Percentiles rank a stretch among this genome's conserved stretches.
These are phyloP conservation scores for Posidonia oceanica DNA, from an alignment of 116 monocot genomes.

Conservation along the genomic window DNA sequence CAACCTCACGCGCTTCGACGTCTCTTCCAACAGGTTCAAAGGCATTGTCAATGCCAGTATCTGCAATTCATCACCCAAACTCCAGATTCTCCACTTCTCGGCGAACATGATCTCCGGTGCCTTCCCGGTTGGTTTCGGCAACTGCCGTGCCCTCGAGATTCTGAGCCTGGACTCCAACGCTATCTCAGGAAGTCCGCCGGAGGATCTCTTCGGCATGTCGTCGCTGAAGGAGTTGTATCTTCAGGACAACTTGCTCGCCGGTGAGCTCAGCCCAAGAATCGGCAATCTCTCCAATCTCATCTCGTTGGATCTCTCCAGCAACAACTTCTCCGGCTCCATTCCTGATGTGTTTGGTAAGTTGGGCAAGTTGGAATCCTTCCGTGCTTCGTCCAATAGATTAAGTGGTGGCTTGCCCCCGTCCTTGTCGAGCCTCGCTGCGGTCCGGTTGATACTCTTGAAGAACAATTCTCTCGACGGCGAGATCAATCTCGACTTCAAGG, in stretches of 20 bases:
- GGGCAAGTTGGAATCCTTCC: constrained; percentile 33
- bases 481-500: constrained; percentile 44
- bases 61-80: constrained; percentile 23
- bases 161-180: constrained; percentile 36
- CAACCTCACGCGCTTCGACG: constrained; percentile 36
- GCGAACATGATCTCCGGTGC: constrained; percentile 38
- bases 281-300: constrained; percentile 62
- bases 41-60: constrained; percentile 30
- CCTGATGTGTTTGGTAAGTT: constrained; percentile 35
- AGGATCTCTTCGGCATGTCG: constrained; percentile 53
- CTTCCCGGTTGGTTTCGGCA: constrained; percentile 56
- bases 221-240: constrained; percentile 31
- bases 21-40: constrained; percentile 43
- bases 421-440: constrained; percentile 30
- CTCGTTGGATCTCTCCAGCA: constrained; percentile 55
- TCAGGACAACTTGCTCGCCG: constrained; percentile 41
- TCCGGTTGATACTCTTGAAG: constrained; percentile 40
- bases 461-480: constrained; percentile 60
- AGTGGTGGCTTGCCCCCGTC: constrained; percentile 44
- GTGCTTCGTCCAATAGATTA: constrained; percentile 48
- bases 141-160: constrained; percentile 40
- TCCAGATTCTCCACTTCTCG: constrained; percentile 40
- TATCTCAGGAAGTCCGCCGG: constrained; percentile 39
- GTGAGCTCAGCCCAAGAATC: constrained; percentile 30
- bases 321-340: constrained; percentile 42